Base-by-base conservation (phyloP, 108 stramenopile species). In the Conticribra guillardii region DNA sequence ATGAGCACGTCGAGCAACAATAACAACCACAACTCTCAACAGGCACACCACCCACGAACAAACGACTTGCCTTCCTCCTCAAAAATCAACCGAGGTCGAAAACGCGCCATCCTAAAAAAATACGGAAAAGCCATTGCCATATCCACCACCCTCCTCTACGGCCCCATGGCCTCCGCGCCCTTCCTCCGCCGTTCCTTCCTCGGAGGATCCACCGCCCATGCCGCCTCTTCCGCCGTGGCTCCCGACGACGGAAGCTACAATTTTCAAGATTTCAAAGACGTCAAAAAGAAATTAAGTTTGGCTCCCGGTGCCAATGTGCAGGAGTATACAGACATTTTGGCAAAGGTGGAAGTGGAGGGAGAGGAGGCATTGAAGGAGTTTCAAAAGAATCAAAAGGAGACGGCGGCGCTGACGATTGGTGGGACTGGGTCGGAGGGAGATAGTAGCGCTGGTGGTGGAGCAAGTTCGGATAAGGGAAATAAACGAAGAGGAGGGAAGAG, bases 241-340 rank as follows among this genome's bases (percentile, higher is more conserved):
- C 31, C 64, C n/a, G 56, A 45, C 33, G 45, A 47, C 50, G 37
- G 56, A 52, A 57, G 26, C 29, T 77, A 77, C 76, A 77, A 69
- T 3, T 77, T 77, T 56, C 54, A 77, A 32, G 76, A 77, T 64
- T 77, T 77, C 68, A 77, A 77, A 58, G 63, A 77, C 63, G 68
- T 77, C 52, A 77, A 77, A 37, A 69, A 69, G 49, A 77, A 77
- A 34, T 46, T 77, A 50, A 77, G 76, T 46, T 47, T 77, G 32
- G 76, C 76, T 18, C 76, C 76, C 28, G 76, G 76, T 18, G 68
- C 76, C 7, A 58, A 69, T 46, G 76, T 64, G 54, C 62, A 77
- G 46, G 59, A 64, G 27, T 77, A 69, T 34, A 61, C 68, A 48
- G 68, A 77, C 26, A 64, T 77, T 54, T 64, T 77, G 63, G 56